These are phyloP conservation scores for Antarctomyces pellizariae DNA, from an alignment of 495 filamentous ascomycete genomes.

Conservation along the genomic window DNA sequence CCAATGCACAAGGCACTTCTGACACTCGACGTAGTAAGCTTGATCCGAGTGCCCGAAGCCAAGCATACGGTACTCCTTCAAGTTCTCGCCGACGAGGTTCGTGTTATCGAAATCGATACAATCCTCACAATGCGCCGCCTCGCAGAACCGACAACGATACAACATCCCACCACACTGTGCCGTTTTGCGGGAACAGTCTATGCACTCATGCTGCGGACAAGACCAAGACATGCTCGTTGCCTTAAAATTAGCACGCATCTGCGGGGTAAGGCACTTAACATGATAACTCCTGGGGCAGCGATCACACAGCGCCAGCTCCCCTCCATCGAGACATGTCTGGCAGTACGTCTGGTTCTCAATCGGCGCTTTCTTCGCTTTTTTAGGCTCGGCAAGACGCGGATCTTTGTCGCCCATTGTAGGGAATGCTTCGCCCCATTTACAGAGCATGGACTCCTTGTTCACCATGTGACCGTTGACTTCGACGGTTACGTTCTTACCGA, in stretches of 20 bases:
- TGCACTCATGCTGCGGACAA: slow-evolving; percentile 36
- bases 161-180: slow-evolving; percentile 33
- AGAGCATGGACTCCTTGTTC: slow-evolving; percentile 31
- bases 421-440: slow-evolving; percentile 30
- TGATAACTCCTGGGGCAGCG: slow-evolving; percentile 36
- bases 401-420: slow-evolving; percentile 32
- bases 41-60: slow-evolving; percentile 18
- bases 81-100: slow-evolving; percentile 24
- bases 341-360: slow-evolving; percentile 31
- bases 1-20: slow-evolving; percentile 18
- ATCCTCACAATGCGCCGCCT: slow-evolving; percentile 33
- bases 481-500: slow-evolving; percentile 34
- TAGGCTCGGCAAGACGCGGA: slow-evolving; percentile 22
- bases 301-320: slow-evolving; percentile 23
- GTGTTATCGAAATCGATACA: slow-evolving; percentile 32
- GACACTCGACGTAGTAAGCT: slow-evolving; percentile 29
- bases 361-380: slow-evolving; percentile 17
- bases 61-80: slow-evolving; percentile 26
- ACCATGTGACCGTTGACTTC: slow-evolving; percentile 35
- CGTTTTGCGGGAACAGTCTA: slow-evolving; percentile 28
- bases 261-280: slow-evolving; percentile 23
- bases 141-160: slow-evolving; percentile 33
- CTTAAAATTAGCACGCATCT: slow-evolving; percentile 16
- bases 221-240: slow-evolving; percentile 19
- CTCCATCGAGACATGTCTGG: slow-evolving; percentile 28